Conservation (phyloP, 345 rosid species). For the Gossypium rotundifolium region DNA sequence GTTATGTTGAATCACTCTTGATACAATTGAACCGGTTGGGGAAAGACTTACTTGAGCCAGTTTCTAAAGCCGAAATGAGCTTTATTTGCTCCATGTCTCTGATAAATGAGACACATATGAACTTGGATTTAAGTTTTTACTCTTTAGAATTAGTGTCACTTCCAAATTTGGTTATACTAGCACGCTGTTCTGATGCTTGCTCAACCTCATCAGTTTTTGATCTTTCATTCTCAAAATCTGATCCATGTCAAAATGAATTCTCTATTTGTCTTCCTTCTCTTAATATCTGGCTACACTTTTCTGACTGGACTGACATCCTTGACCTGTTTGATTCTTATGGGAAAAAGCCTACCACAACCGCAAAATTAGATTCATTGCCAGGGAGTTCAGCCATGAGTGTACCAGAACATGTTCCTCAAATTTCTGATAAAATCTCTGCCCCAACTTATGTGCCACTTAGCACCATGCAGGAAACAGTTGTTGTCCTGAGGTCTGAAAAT, state of each 20-base stretch:
- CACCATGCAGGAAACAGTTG: constrained; percentile 16
- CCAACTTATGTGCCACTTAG: constrained; percentile 25
- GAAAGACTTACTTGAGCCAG: constrained; percentile 40
- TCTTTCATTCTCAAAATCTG: constrained; percentile 37
- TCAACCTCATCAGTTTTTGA: constrained; percentile 42
- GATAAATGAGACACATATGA: constrained; percentile 35
- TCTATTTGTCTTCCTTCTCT: constrained; percentile 62
- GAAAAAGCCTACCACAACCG: constrained; percentile 31
- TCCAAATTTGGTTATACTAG: constrained; percentile 46
- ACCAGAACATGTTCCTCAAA: constrained; percentile 20
- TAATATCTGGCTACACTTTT: constrained; percentile 60
- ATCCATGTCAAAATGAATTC: constrained; percentile 33
- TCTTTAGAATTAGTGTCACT: constrained; percentile 46
- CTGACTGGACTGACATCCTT: constrained; percentile 52
- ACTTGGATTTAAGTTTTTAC: constrained; percentile 42
- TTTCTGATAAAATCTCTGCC: constrained; percentile 19
- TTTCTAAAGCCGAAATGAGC: constrained; percentile 54
- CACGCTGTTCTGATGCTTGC: constrained; percentile 38
- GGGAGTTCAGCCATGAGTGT: constrained; percentile 17
- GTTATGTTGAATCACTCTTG: constrained; percentile 46
- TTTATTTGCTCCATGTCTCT: constrained; percentile 52
- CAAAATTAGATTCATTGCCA: constrained; percentile 16
- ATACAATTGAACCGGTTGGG: constrained; percentile 31
- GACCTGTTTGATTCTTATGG: constrained; percentile 32
- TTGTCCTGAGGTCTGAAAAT: constrained; percentile 45